Evolutionary conservation across 164 flowering plant species (phyloP), one percentile per base, ranked within the genome.

Genomic region (Macadamia integrifolia): DNA sequence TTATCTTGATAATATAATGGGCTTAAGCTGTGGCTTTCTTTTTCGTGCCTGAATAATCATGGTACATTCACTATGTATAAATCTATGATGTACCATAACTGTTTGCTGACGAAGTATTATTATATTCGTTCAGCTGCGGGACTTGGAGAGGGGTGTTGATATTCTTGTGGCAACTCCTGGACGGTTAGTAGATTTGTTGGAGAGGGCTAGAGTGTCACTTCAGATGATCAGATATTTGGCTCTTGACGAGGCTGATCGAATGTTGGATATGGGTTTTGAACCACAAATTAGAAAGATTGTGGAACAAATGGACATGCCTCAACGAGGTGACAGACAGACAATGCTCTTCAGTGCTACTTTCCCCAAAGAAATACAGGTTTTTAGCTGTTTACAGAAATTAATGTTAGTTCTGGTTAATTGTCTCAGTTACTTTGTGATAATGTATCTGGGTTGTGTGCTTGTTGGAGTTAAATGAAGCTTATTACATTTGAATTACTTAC

Each of bases 111-210:
- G 9, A 28, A 58, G 17, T 15, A 56, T 44, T 68, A n/a, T 50
- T 66, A 6, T 44, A 31, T 55, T 40, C 75, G 66, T 23, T 8
- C 72, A 86, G 89, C 64, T 84, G 63, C 74, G 87, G 52, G 89
- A 86, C 11, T 75, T 86, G 23, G 89, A 85, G 69, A 85, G 85
- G 75, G 89, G 89, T 69, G 89, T 83, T 68, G 89, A 85, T 74
- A 82, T 85, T 75, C 87, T 85, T 59, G 89, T 85, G 56, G 89
- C 89, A 43, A 85, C 89, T 70, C 89, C 87, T 42, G 89, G 89
- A 61, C 75, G 89, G 29, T 76, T 85, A 69, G 87, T 81, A 9
- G 89, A 85, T 65, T 74, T 85, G 76, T 61, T 85, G 69, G 88
- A 83, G 77, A 81, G 88, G 68, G 85, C 84, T 60, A 83, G 82